These are phyloP conservation scores for Starmerella scarabaei DNA, from an alignment of 805 yeast species.

Conservation along the genomic window DNA sequence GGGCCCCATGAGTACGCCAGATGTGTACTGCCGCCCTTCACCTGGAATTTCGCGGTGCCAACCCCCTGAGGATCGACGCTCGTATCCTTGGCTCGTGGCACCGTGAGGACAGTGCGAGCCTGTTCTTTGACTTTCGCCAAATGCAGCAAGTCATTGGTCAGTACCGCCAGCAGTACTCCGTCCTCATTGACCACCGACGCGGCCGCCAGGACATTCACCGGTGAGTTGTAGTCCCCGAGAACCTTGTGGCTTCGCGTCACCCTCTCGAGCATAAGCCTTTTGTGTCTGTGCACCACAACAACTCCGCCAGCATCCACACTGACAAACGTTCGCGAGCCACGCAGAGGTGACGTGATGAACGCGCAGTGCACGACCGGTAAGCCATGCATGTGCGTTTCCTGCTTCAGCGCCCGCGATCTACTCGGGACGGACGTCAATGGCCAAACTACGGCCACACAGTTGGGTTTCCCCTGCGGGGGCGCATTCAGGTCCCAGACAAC, in stretches of 20 bases:
- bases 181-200: background rate
- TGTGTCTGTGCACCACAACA: slow-evolving; percentile 51
- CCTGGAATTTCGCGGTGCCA: slow-evolving; percentile 37
- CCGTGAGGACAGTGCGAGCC: slow-evolving; percentile 3
- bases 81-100: slow-evolving; percentile 11
- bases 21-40: slow-evolving; percentile 34
- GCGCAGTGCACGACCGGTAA: slow-evolving; percentile 34
- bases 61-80: slow-evolving; percentile 18
- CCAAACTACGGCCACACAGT: slow-evolving; percentile 2
- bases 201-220: slow-evolving; percentile 7
- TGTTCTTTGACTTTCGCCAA: background rate
- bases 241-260: slow-evolving; percentile 38
- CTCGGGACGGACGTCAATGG: slow-evolving; percentile 24
- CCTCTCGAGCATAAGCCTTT: slow-evolving; percentile 42
- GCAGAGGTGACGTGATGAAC: slow-evolving; percentile 28
- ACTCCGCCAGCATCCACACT: slow-evolving; percentile 46
- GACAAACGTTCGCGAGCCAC: slow-evolving; percentile 41
- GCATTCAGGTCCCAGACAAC: slow-evolving; percentile 50
- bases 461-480: slow-evolving; percentile 2
- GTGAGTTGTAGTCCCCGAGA: slow-evolving; percentile 34
- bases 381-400: slow-evolving; percentile 31
- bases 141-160: slow-evolving; percentile 5
- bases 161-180: slow-evolving; percentile 1
- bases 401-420: slow-evolving; percentile 20
- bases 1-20: slow-evolving; percentile 64